Evolutionary conservation across 2,329 filamentous ascomycete species (phyloP).

Genomic region (Hyphodiscus sp.): DNA sequence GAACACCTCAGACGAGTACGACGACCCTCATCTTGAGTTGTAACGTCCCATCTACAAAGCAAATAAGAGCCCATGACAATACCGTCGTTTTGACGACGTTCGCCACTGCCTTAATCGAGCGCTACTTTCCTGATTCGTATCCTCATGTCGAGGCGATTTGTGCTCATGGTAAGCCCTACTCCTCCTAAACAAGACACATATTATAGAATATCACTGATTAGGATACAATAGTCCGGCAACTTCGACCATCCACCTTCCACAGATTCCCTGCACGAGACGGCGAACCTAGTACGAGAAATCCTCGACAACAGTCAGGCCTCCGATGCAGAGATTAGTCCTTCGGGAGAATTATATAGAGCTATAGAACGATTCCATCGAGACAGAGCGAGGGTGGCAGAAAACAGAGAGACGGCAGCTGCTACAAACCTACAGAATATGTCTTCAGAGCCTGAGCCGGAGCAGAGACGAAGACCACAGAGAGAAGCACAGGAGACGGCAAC

Average conservation of each 20-base stretch:
- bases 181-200: conserved; percentile 1
- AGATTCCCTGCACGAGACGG: conserved; percentile 22
- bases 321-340: conserved; percentile 34
- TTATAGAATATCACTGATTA: background rate
- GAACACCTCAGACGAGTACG: background rate
- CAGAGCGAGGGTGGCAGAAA: conserved; percentile 16
- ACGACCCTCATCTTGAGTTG: background rate
- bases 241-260: conserved; percentile 23
- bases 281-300: conserved; percentile 33
- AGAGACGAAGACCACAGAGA: conserved; percentile 9
- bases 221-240: conserved; percentile 23
- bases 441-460: conserved; percentile 22
- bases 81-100: background rate
- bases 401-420: conserved; percentile 14
- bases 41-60: background rate
- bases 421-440: conserved; percentile 23
- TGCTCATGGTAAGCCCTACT: background rate
- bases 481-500: conserved; percentile 17
- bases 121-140: background rate
- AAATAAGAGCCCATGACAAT: background rate
- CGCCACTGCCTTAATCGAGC: background rate
- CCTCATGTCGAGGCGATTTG: background rate
- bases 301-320: conserved; percentile 33
- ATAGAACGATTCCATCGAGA: conserved; percentile 36
- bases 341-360: conserved; percentile 37